phyloP scores from a whole-genome alignment of 73 alveolate species.

The Paramecium octaurelia region DNA sequence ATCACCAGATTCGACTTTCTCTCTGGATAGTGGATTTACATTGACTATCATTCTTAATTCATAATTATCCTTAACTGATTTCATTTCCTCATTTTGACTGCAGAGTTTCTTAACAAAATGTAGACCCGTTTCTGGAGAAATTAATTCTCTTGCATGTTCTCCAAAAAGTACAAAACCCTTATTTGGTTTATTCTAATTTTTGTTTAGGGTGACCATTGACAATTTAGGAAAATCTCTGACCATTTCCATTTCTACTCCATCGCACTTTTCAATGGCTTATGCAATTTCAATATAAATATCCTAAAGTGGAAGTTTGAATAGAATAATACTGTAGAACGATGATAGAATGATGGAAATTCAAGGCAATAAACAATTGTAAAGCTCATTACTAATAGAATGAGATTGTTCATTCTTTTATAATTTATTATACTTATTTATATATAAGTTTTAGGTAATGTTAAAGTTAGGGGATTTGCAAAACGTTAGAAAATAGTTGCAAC shows the following conservation, averaged over 20 bases:
- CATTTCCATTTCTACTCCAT: not conserved
- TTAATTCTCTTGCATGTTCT: slow-evolving; percentile 70
- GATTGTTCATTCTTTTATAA: not conserved
- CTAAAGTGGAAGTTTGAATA: not conserved
- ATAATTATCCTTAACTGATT: slow-evolving; percentile 7
- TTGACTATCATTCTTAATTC: slow-evolving; percentile 54
- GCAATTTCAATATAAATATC: not conserved
- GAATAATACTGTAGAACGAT: not conserved
- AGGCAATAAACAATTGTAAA: not conserved
- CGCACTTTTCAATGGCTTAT: not conserved
- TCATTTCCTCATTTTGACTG: not conserved
- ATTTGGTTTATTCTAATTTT: not conserved
- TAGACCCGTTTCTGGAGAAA: slow-evolving; percentile 66
- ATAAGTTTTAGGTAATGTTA: not conserved
- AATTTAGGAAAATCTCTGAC: slow-evolving; percentile 26
- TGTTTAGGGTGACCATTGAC: not conserved
- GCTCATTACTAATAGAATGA: not conserved
- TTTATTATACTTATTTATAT: not conserved
- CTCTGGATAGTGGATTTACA: slow-evolving; percentile 64
- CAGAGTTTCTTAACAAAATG: slow-evolving; percentile 35
- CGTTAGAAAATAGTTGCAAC: not conserved
- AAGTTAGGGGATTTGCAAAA: not conserved
- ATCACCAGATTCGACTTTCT: slow-evolving; percentile 67
- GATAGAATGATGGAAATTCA: slow-evolving; percentile 22
- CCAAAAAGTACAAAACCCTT: slow-evolving; percentile 68